phyloP scores from a whole-genome alignment of 106 monocot species.

The Dactylorhiza incarnata region DNA sequence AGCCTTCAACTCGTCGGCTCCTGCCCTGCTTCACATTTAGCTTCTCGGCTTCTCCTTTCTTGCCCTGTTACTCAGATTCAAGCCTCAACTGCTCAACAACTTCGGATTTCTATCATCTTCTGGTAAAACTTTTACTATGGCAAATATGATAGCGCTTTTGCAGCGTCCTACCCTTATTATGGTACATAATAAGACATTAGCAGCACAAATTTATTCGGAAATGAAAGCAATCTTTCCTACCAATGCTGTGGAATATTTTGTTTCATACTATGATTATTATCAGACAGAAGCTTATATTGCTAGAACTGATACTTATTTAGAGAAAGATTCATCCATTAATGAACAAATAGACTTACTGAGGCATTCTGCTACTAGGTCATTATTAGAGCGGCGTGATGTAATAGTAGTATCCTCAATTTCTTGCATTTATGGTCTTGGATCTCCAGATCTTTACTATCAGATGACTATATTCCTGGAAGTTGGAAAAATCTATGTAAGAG shows the following conservation, averaged over 20 bases:
- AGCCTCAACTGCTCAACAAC: too few species aligned
- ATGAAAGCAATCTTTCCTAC: neutral
- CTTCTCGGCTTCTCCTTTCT: too few species aligned
- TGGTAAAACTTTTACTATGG: too few species aligned
- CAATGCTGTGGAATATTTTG: constrained; percentile 1
- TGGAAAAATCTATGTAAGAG: too few species aligned
- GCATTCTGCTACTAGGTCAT: neutral
- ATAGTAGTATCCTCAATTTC: neutral
- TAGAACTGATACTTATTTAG: neutral
- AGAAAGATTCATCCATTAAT: neutral
- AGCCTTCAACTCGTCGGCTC: too few species aligned
- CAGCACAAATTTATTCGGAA: neutral
- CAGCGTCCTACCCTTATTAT: neutral
- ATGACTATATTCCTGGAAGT: too few species aligned
- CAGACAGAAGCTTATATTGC: neutral
- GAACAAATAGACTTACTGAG: neutral
- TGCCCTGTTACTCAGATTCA: too few species aligned
- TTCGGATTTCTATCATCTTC: too few species aligned
- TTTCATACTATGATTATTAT: constrained; percentile 2
- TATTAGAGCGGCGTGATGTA: neutral
- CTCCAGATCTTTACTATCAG: neutral
- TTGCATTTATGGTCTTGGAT: neutral
- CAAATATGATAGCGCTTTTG: too few species aligned
- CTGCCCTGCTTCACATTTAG: too few species aligned
- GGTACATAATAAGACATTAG: neutral